A percentile compares a stretch with the other conserved stretches of the same genome.
phyloP scores from a whole-genome alignment of 2,329 filamentous ascomycete species.

The Monosporascus sp. region DNA sequence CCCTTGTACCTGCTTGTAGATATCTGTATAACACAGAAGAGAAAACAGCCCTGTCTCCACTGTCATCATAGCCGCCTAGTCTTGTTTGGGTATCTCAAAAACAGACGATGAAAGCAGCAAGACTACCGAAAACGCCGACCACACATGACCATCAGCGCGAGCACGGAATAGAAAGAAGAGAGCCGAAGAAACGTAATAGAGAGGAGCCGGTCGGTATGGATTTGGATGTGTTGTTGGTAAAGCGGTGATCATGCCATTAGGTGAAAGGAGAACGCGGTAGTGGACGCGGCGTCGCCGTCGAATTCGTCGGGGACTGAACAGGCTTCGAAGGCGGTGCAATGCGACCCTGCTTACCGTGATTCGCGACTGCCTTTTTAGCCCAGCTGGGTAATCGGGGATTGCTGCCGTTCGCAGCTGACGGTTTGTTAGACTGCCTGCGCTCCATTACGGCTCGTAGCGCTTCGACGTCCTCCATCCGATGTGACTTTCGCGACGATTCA shows the following conservation, averaged over 20 bases:
- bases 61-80: too few species aligned
- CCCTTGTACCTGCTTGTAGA: too few species aligned
- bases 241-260: background rate
- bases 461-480: constrained; percentile 19
- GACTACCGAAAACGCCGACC: too few species aligned
- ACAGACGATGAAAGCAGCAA: too few species aligned
- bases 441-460: constrained; percentile 14
- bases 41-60: too few species aligned
- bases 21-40: too few species aligned
- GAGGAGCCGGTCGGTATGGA: background rate
- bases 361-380: constrained; percentile 18
- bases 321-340: constrained; percentile 12
- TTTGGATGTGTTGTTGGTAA: background rate
- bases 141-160: too few species aligned
- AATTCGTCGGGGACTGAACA: background rate
- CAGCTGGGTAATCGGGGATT: constrained; percentile 20
- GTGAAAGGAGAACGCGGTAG: constrained; percentile 15
- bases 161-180: background rate
- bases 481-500: constrained; percentile 12
- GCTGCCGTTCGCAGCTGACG: constrained; percentile 7
- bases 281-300: constrained; percentile 7
- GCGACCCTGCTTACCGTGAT: constrained; percentile 10
- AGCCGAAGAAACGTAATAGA: background rate
- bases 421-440: constrained; percentile 14
- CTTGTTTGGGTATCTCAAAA: too few species aligned